Base-by-base conservation (phyloP, 768 basidiomycete species). In the Phallus indusiatus region DNA sequence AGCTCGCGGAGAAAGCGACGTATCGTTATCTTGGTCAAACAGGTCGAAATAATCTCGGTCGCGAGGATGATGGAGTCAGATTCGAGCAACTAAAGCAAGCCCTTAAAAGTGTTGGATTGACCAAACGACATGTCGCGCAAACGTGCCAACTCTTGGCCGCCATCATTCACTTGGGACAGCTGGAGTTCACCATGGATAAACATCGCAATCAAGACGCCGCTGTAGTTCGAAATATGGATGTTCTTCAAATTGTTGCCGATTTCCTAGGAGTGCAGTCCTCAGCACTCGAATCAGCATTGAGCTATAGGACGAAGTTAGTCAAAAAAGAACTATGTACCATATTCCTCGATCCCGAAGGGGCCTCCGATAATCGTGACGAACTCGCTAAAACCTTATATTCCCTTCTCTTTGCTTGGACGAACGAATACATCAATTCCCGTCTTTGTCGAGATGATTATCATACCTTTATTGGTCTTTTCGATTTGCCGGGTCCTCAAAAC, bases 311-410 rank as follows among this genome's bases (percentile, higher is more conserved):
- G 1, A 90, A 90, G 70, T 75, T 97, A 57, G 83, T 97, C 67
- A 89, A 92, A 71, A 96, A 94, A 74, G 94, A 98, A 72, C 77
- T 96, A n/a, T 96, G 93, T 71, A 96, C 94, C 0, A 86, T 96
- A 24, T 96, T 98, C 74, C 81, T 98, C 49, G 94, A 98, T 68
- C 85, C 90, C 0, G 94, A 98, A 67, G 90, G 90, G 55, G 92
- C 95, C 1, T 86, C 90, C 0, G 86, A 89, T 66, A 96, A 97
- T 64, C 78, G 94, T 49, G 95, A 98, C 67, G 92, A 95, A 69
- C 84, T 99, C 37, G 91, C 94, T 18, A 88, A 93, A 70, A 88
- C 90, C 0, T 79, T 98, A 0, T 98, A 97, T 69, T 92, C 93
- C 4, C 81, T 99, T 1, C 80, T 97, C 18, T 98, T 98, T 66